Base-by-base conservation (phyloP, 306 rosid genomes). In the Fagus sylvatica region DNA sequence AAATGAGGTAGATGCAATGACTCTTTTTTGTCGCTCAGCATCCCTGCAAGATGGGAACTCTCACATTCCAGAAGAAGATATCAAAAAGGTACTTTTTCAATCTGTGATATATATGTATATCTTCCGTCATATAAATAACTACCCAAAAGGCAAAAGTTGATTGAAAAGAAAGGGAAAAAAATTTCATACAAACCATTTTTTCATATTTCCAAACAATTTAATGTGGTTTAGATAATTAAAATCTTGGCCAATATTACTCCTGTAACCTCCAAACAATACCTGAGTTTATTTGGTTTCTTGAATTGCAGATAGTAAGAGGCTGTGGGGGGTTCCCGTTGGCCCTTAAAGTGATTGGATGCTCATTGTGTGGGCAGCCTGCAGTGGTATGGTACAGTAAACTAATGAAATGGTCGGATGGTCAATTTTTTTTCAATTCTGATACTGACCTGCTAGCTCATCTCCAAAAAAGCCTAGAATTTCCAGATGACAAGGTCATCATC, bases 321-420 rank as follows among this genome's bases (percentile, higher is more conserved):
- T 88, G 90, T 62, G 83, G 81, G 78, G 91, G 89, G 55, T 83
- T 74, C 49, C 93, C 97, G 0, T 78, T 92, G 43, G 88, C 88
- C 1, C 83, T 90, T 55, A 77, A 74, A 76, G 84, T 88, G 73
- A 78, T 80, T 33, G 89, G 85, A 4, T 53, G 73, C 66, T 85
- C 96, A 49, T 88, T 91, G 41, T 66, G 88, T 1, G 42, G 53
- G 43, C 54, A 71, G 42, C 66, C 87, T 33, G 16, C 8, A 54
- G 82, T 75, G 19, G 28, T 74, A 43, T 90, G 96, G 96, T 65
- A 37, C 48, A 81, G 72, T 55, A 75, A 46, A 56, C 59, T 60
- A 64, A 80, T 73, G 49, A 72, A 80, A 53, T 85, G 82, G 67
- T 76, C 82, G 16, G 78, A 73, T 37, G 87, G 85, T 69, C 84